These are phyloP conservation scores for Yamadazyma scolyti DNA, from an alignment of 805 yeast genomes.

Conservation along the genomic window DNA sequence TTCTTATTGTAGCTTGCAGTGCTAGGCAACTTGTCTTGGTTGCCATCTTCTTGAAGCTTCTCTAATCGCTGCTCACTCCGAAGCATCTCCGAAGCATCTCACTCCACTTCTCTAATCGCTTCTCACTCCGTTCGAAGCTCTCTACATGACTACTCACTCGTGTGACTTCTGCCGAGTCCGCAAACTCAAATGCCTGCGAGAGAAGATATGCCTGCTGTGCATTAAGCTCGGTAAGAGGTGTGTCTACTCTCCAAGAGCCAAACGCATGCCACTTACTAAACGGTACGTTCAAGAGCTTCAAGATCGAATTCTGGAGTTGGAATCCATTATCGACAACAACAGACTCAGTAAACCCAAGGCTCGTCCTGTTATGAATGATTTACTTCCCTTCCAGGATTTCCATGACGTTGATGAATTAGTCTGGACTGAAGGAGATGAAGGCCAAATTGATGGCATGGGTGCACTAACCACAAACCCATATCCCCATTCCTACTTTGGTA, in stretches of 20 bases:
- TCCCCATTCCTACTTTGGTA: conserved; percentile 9
- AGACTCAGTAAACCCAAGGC: neutral
- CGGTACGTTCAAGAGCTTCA: conserved; percentile 6
- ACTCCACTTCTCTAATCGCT: too few relatives aligned
- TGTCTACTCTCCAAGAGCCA: conserved; percentile 8
- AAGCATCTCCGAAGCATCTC: too few relatives aligned
- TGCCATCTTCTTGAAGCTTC: too few relatives aligned
- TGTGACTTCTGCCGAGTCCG: conserved; percentile 13
- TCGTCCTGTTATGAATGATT: neutral
- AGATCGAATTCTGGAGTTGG: conserved; percentile 3
- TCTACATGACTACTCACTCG: too few relatives aligned
- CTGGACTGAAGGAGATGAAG: conserved; percentile 4
- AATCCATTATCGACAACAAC: neutral
- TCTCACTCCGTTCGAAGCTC: too few relatives aligned
- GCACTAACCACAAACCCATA: conserved; percentile 4
- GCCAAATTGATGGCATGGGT: conserved; percentile 11
- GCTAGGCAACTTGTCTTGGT: too few relatives aligned
- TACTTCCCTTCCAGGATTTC: conserved; percentile 3
- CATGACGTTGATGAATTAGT: conserved; percentile 6
- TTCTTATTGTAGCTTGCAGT: too few relatives aligned
- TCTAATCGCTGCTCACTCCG: too few relatives aligned
- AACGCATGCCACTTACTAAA: conserved; percentile 7
- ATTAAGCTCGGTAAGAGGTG: conserved; percentile 8
- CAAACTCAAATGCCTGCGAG: conserved; percentile 12
- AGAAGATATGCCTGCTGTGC: conserved; percentile 8